Conservation (phyloP, 345 rosid species). For the Hypericum perforatum region DNA sequence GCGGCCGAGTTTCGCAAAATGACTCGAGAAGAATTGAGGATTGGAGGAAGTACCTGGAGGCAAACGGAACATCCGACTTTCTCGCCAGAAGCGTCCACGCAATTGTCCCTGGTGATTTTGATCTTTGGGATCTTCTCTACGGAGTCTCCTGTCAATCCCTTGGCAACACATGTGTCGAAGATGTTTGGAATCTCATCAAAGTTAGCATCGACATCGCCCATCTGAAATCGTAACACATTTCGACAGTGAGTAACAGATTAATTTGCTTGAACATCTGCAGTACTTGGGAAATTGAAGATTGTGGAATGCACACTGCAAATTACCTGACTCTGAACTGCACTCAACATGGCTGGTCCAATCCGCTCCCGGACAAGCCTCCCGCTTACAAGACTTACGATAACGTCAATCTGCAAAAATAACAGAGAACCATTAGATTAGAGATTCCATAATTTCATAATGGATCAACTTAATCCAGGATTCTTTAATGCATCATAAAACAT, state of each 20-base stretch:
- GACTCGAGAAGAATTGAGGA: too few species aligned
- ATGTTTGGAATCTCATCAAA: conserved; percentile 78
- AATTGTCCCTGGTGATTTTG: conserved; percentile 53
- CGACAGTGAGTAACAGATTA: too few species aligned
- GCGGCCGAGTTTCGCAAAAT: too few species aligned
- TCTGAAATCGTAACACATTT: conserved; percentile 28
- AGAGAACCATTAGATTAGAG: conserved; percentile 9
- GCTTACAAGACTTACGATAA: conserved; percentile 88
- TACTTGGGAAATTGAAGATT: too few species aligned
- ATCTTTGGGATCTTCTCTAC: conserved; percentile 81
- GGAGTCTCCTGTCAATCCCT: conserved; percentile 69
- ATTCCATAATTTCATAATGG: not conserved
- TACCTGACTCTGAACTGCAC: conserved; percentile 99
- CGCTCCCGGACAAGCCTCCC: conserved; percentile 97
- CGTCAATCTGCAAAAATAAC: conserved; percentile 66
- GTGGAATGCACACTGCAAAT: not conserved
- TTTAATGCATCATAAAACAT: not conserved
- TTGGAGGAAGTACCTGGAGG: conserved; percentile 57
- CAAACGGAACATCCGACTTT: conserved; percentile 86
- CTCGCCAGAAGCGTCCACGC: conserved; percentile 63
- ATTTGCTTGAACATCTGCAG: too few species aligned
- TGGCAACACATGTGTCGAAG: conserved; percentile 69
- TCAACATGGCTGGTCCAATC: conserved; percentile 97
- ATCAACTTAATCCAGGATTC: not conserved
- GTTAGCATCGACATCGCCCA: conserved; percentile 80